A percentile compares a stretch with the other conserved stretches of the same genome.
These are phyloP conservation scores for Anaeromyces robustus DNA, from an alignment of 192 early-diverging fungal genomes.

Conservation along the genomic window DNA sequence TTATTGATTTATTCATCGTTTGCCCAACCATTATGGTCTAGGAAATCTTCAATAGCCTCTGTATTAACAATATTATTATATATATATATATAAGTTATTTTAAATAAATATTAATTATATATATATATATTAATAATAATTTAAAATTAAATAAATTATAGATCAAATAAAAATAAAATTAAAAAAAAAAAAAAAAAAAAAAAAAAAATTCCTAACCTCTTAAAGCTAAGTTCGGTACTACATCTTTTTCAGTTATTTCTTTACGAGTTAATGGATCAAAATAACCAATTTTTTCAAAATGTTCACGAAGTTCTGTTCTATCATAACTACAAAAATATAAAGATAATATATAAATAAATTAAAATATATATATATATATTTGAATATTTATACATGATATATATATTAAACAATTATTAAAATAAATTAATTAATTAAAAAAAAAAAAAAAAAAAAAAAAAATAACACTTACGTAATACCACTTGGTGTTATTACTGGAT, in stretches of 20 bases:
- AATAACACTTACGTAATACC: constrained; percentile 11
- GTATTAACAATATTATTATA: no score
- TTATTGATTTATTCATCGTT: background rate
- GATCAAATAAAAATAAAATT: no score
- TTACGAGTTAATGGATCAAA: constrained; percentile 65
- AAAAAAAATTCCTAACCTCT: constrained; percentile 5
- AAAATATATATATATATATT: no score
- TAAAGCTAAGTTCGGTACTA: constrained; percentile 61
- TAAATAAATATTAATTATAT: no score
- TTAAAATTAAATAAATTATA: no score
- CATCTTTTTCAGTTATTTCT: constrained; percentile 44
- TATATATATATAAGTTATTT: no score
- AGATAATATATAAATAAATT: no score
- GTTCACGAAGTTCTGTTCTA: constrained; percentile 50
- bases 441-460: constrained; percentile 2
- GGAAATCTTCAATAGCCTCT: background rate
- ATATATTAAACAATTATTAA: no score
- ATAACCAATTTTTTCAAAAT: constrained; percentile 60
- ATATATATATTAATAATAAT: no score
- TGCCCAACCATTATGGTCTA: background rate
- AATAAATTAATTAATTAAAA: no score
- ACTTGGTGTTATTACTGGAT: constrained; percentile 37
- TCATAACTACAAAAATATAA: constrained; percentile 69
- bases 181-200: no score
- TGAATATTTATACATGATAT: no score